Evolutionary conservation across 2,329 filamentous ascomycete genomes (phyloP), one percentile per base, ranked within the genome.

Genomic region (Exophiala sp.): DNA sequence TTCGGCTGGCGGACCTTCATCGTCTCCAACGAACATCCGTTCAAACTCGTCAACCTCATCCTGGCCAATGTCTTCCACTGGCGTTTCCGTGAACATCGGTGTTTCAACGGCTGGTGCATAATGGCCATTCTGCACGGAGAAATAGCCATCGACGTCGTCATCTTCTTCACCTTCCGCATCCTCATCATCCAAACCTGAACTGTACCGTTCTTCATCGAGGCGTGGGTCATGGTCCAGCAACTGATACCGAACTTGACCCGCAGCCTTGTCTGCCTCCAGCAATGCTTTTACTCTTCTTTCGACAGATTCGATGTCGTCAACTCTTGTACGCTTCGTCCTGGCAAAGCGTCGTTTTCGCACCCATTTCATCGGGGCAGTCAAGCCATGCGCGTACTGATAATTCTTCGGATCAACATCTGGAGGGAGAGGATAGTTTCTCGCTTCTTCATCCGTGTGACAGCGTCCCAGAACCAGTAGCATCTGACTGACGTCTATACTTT

Each of bases 301-400:
- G 46, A 92, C 89, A 62, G 89, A 86, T 67, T 92, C 87, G 58
- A 94, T 91, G 60, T 91, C 88, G 55, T 89, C 86, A 53, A 91
- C 85, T 56, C 86, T 89, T 49, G 92, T 82, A 2, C 89, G 85
- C 66, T 91, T 91, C 54, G 90, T 83, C 35, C 58, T 55, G 16
- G 58, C 59, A 71, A 95, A 95, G 32, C 91, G 82, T 24, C 89
- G 83, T 68, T 89, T 90, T 40, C 88, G 80, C 40, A 87, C 89
- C 75, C 89, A 89, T 66, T 89, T 87, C 85, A 95, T 89, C 1
- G 91, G 91, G 4, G 91, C 89, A 1, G 90, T 94, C 16, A 96
- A 76, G 32, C 91, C 91, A 69, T 95, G 91, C 1, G 90, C 87
- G 77, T 88, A 95, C 65, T 84, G 86, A 63, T 86, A 85, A 4